Base-by-base conservation (phyloP, 1,139 yeast genomes). In the Zhuliangozyma parablackwelliae region DNA sequence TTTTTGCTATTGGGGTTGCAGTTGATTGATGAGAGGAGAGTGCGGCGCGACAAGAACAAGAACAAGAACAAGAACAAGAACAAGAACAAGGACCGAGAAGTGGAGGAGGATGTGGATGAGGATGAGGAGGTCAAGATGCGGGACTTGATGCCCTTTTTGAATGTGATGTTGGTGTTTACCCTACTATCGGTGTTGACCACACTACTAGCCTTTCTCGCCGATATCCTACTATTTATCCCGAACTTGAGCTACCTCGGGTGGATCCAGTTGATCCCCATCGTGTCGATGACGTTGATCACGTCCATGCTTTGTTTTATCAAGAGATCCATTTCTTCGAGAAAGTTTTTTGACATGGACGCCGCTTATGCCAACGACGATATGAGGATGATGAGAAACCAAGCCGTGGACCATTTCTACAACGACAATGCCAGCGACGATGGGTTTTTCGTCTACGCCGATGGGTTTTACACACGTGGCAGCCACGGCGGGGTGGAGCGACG, bases 401-500 rank as follows among this genome's bases (percentile, higher is more conserved):
- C 45, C 25, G 50, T 48, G 26, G 44, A 43, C 12, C 39, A 34
- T 2, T 34, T 38, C 28, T 34, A 39, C 33, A 38, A 47, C 30
- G 73, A 66, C 36, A 47, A 57, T 11, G 64, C 54, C 7, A 68
- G 75, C 45, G 76, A 70, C 37, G 75, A 69, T 43, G 75, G 75
- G 8, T 68, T 70, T 38, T 65, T 58, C 43, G 71, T 69, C 8
- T 69, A 65, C 43, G 65, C 76, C 4, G 65, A 68, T 43, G 75
- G 74, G n/a, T 69, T 69, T 42, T 57, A 60, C 46, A 50, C 51
- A n/a, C 42, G 24, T 21, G 38, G 31, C 34, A 21, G 32, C 28
- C 31, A 34, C 37, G 24, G 29, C 13, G 30, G 28, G 5, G 31
- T 31, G 13, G 27, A 10, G 13, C 28, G 32, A 23, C 33, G 25